These are phyloP conservation scores for Cystoderma amianthinum DNA, from an alignment of 768 basidiomycete genomes.

Conservation along the genomic window DNA sequence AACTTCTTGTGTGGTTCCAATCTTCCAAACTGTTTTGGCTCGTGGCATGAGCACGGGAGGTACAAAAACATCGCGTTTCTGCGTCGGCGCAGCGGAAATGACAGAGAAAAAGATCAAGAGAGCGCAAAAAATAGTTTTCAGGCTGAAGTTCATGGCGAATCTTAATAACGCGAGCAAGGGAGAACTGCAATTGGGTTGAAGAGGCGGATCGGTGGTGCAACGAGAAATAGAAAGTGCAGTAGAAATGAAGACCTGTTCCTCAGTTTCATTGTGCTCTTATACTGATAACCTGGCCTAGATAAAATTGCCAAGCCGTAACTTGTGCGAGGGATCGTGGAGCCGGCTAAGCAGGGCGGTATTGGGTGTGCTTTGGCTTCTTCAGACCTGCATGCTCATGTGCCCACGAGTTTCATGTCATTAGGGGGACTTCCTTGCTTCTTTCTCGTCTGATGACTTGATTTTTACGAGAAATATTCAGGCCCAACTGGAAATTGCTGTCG, in stretches of 20 bases:
- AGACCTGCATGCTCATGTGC: neutral
- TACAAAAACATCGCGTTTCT: neutral
- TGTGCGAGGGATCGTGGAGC: neutral
- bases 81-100: neutral
- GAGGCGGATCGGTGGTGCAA: neutral
- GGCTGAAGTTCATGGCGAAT: neutral
- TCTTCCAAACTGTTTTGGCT: constrained; percentile 1
- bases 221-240: too few species aligned
- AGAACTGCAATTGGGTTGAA: neutral
- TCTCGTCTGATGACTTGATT: neutral
- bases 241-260: neutral
- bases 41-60: neutral
- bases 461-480: neutral
- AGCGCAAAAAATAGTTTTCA: neutral
- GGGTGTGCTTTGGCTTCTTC: neutral
- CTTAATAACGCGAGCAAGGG: neutral
- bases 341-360: neutral
- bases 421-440: constrained; percentile 1
- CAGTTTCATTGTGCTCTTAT: neutral
- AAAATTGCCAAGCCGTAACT: neutral
- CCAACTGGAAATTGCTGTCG: neutral
- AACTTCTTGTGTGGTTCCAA: neutral
- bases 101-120: neutral
- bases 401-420: neutral
- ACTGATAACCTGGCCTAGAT: neutral